Evolutionary conservation across 2,329 filamentous ascomycete genomes (phyloP).

Genomic region (Esteya vermicola): DNA sequence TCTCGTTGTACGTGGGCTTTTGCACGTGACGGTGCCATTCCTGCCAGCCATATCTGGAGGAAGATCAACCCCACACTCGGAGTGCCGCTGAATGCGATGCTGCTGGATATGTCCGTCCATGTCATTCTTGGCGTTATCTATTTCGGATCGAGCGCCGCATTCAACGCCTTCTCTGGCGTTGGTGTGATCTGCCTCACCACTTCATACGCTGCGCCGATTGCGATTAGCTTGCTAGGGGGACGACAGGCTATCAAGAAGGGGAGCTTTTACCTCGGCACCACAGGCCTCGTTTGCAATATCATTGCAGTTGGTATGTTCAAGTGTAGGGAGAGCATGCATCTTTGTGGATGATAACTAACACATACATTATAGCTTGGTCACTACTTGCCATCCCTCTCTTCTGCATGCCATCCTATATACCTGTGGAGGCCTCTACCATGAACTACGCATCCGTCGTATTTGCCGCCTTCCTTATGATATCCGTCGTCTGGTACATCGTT

Average conservation of each 20-base stretch:
- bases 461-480: slow-evolving; percentile 45
- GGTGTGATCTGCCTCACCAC: slow-evolving; percentile 57
- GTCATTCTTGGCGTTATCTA: slow-evolving; percentile 52
- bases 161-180: slow-evolving; percentile 57
- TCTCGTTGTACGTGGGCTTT: slow-evolving; percentile 58
- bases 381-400: slow-evolving; percentile 58
- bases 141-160: slow-evolving; percentile 55
- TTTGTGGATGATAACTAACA: slow-evolving; percentile 3
- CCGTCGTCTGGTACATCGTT: slow-evolving; percentile 45
- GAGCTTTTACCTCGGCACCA: slow-evolving; percentile 1
- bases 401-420: slow-evolving; percentile 53
- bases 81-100: slow-evolving; percentile 57
- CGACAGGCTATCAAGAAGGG: slow-evolving; percentile 1
- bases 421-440: slow-evolving; percentile 42
- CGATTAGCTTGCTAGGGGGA: slow-evolving; percentile 1
- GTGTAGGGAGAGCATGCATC: background rate
- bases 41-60: slow-evolving; percentile 46
- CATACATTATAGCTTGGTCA: slow-evolving; percentile 34
- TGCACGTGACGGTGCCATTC: slow-evolving; percentile 55
- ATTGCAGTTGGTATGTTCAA: background rate
- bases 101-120: slow-evolving; percentile 53
- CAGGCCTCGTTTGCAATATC: slow-evolving; percentile 1
- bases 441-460: slow-evolving; percentile 67
- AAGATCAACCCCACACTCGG: slow-evolving; percentile 47
- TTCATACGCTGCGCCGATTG: slow-evolving; percentile 49